Evolutionary conservation across 805 yeast genomes (phyloP).

Genomic region (Kluyveromyces wickerhamii): DNA sequence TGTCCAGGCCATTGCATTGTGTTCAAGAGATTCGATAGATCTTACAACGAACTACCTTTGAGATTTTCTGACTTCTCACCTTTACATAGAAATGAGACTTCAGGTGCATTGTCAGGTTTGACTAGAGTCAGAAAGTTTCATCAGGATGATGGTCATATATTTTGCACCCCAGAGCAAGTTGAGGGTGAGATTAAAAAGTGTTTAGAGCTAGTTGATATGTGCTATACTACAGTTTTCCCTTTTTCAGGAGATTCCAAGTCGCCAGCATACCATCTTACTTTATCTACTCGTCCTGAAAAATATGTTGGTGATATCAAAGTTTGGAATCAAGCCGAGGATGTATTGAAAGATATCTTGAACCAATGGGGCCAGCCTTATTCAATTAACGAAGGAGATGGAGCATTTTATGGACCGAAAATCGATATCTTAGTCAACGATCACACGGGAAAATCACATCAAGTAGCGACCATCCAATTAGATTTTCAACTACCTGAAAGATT

Average conservation of each 20-base stretch:
- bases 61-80: constrained; percentile 85
- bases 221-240: constrained; percentile 55
- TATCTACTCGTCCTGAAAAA: constrained; percentile 79
- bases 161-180: constrained; percentile 76
- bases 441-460: constrained; percentile 76
- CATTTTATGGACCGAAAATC: constrained; percentile 91
- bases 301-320: constrained; percentile 68
- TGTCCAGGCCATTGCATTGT: constrained; percentile 93
- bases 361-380: constrained; percentile 52
- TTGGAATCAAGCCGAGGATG: constrained; percentile 79
- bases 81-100: constrained; percentile 87
- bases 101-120: constrained; percentile 88
- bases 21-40: constrained; percentile 64
- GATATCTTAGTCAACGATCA: constrained; percentile 80
- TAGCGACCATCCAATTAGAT: constrained; percentile 92
- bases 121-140: constrained; percentile 93
- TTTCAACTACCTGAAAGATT: constrained; percentile 89
- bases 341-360: constrained; percentile 53
- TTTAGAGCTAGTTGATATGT: constrained; percentile 61
- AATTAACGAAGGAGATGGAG: constrained; percentile 90
- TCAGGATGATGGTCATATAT: constrained; percentile 97
- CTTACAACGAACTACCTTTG: constrained; percentile 81
- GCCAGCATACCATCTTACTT: constrained; percentile 50
- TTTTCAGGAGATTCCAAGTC: constrained; percentile 14
- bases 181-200: constrained; percentile 64